Conservation (phyloP, 2,329 filamentous ascomycete species). For the Dactylellina sp. region DNA sequence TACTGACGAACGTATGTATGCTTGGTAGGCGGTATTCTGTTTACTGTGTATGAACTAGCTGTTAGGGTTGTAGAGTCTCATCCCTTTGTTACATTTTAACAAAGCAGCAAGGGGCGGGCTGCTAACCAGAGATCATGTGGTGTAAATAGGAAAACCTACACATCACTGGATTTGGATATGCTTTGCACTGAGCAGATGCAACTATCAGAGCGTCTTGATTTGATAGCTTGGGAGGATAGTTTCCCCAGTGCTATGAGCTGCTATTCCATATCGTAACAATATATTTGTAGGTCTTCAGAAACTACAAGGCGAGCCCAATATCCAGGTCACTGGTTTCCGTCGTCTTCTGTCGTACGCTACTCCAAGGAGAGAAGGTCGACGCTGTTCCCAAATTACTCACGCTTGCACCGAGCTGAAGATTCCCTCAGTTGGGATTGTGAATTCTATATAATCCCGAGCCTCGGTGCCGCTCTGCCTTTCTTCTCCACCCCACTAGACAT, state of each 20-base stretch:
- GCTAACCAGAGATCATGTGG: conserved; percentile 1
- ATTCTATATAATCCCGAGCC: no score
- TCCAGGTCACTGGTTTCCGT: no score
- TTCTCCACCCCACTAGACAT: neutral
- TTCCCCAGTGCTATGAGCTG: no score
- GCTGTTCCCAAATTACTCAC: neutral
- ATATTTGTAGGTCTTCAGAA: no score
- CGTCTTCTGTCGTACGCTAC: no score
- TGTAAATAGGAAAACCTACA: conserved; percentile 39
- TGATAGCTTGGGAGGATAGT: no score
- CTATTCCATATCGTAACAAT: no score
- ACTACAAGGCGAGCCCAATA: no score
- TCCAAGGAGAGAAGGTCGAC: neutral
- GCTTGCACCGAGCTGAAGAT: neutral
- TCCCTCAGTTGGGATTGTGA: no score
- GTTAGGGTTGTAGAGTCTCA: conserved; percentile 23
- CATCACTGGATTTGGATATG: conserved; percentile 41
- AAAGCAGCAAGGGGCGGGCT: no score
- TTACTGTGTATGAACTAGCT: conserved; percentile 37
- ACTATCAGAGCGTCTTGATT: no score
- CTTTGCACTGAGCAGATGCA: conserved; percentile 30
- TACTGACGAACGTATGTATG: neutral
- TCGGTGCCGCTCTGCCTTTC: neutral
- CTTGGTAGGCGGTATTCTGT: conserved; percentile 28
- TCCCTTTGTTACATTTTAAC: neutral